A percentile compares a stretch with the other conserved stretches of the same genome.
These are phyloP conservation scores for Moelleriella libera DNA, from an alignment of 2,329 filamentous ascomycete genomes.

Conservation along the genomic window DNA sequence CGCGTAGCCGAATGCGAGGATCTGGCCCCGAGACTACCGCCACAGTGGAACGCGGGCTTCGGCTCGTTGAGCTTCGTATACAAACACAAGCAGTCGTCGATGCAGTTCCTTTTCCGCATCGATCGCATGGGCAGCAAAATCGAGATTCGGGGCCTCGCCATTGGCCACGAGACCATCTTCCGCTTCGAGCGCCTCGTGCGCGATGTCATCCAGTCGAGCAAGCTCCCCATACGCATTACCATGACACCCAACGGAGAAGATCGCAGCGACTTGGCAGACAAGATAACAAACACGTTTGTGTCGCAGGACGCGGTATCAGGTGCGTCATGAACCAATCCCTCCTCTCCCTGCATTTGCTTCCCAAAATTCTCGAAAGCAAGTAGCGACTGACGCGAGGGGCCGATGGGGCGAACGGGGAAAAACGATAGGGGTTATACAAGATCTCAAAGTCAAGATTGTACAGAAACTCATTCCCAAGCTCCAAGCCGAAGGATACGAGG, in stretches of 20 bases:
- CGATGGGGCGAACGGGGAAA: neutral
- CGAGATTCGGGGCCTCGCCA: slow-evolving; percentile 65
- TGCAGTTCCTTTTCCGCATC: slow-evolving; percentile 70
- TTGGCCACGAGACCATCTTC: slow-evolving; percentile 69
- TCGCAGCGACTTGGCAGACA: slow-evolving; percentile 29
- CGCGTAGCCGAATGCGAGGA: slow-evolving; percentile 30
- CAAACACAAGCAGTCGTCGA: slow-evolving; percentile 69
- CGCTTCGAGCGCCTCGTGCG: slow-evolving; percentile 57
- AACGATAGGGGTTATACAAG: slow-evolving; percentile 43
- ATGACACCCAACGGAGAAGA: slow-evolving; percentile 31
- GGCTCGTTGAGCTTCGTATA: slow-evolving; percentile 74
- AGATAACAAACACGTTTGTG: slow-evolving; percentile 54
- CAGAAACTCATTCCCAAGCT: slow-evolving; percentile 71
- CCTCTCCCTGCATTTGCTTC: no score
- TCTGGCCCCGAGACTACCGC: slow-evolving; percentile 50
- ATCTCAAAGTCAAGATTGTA: slow-evolving; percentile 67
- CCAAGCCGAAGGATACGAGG: slow-evolving; percentile 67
- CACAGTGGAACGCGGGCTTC: slow-evolving; percentile 65
- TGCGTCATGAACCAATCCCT: slow-evolving; percentile 7
- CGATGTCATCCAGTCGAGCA: slow-evolving; percentile 56
- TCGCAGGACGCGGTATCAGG: slow-evolving; percentile 50
- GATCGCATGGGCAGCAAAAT: slow-evolving; percentile 71
- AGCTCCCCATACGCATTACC: slow-evolving; percentile 42
- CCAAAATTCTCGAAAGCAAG: no score
- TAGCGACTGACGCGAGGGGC: no score